These are phyloP conservation scores for Pugionium cornutum DNA, from an alignment of 345 rosid species.

Conservation along the genomic window DNA sequence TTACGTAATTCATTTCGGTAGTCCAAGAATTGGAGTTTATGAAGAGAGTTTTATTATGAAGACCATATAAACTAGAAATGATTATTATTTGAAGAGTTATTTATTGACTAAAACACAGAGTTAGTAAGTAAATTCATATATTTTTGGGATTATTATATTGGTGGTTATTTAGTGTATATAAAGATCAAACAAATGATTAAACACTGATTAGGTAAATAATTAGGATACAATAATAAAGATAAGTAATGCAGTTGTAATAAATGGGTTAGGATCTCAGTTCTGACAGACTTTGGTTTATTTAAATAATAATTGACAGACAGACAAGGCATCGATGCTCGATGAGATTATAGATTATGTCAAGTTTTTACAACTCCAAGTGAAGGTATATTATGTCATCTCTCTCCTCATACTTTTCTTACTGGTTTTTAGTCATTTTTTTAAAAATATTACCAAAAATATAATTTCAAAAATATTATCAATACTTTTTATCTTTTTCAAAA, in stretches of 20 bases:
- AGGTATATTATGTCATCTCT: constrained; percentile 49
- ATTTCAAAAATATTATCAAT: no score
- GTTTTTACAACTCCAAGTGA: constrained; percentile 99
- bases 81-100: background rate
- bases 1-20: background rate
- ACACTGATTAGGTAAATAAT: constrained; percentile 31
- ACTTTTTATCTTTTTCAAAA: no score
- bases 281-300: constrained; percentile 23
- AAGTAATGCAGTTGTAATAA: constrained; percentile 19
- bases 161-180: constrained; percentile 18
- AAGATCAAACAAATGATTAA: constrained; percentile 31
- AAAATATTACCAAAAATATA: no score
- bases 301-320: constrained; percentile 72
- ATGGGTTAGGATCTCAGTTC: constrained; percentile 35
- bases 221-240: constrained; percentile 18
- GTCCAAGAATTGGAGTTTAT: background rate
- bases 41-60: background rate
- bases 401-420: background rate
- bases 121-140: background rate
- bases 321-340: constrained; percentile 99
- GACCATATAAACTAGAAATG: background rate
- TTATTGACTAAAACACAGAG: constrained; percentile 3
- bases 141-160: background rate
- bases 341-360: constrained; percentile 99
- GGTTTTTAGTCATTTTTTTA: no score